Conservation (phyloP, 305 asterid species). For the Plantago coronopus region DNA sequence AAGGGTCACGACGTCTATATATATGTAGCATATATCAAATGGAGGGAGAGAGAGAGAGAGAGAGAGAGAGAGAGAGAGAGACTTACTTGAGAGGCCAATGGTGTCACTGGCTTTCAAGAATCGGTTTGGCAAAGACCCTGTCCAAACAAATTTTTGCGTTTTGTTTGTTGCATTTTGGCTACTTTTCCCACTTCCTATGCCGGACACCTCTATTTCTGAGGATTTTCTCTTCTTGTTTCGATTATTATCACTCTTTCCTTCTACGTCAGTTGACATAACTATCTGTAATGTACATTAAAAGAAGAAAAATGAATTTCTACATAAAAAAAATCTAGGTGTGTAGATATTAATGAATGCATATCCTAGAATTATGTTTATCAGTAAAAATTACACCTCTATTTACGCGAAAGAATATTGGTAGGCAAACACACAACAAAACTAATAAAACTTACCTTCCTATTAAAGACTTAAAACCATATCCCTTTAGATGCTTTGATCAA, state of each 20-base stretch:
- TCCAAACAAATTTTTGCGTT: slow-evolving; percentile 51
- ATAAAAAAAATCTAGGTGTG: too few relatives aligned
- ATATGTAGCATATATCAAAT: too few relatives aligned
- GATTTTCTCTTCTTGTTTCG: slow-evolving; percentile 26
- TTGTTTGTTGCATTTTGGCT: slow-evolving; percentile 18
- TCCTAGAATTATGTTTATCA: too few relatives aligned
- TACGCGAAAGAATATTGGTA: too few relatives aligned
- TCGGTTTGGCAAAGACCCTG: slow-evolving; percentile 39
- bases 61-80: neutral
- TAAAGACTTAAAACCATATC: too few relatives aligned
- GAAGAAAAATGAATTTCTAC: neutral
- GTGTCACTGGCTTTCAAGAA: slow-evolving; percentile 54
- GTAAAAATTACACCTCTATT: too few relatives aligned
- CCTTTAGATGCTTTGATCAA: too few relatives aligned
- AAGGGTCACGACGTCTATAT: too few relatives aligned
- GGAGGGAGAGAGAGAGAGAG: too few relatives aligned
- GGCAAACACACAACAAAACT: too few relatives aligned
- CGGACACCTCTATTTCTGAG: slow-evolving; percentile 19
- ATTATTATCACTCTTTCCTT: neutral
- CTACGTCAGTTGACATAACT: slow-evolving; percentile 52
- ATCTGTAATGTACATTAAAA: neutral
- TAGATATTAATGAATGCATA: too few relatives aligned
- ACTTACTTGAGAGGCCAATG: slow-evolving; percentile 52
- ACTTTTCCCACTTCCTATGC: slow-evolving; percentile 19
- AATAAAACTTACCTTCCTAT: too few relatives aligned